phyloP scores from a whole-genome alignment of 1,139 yeast species.

The Scheffersomyces cryptocercus region DNA sequence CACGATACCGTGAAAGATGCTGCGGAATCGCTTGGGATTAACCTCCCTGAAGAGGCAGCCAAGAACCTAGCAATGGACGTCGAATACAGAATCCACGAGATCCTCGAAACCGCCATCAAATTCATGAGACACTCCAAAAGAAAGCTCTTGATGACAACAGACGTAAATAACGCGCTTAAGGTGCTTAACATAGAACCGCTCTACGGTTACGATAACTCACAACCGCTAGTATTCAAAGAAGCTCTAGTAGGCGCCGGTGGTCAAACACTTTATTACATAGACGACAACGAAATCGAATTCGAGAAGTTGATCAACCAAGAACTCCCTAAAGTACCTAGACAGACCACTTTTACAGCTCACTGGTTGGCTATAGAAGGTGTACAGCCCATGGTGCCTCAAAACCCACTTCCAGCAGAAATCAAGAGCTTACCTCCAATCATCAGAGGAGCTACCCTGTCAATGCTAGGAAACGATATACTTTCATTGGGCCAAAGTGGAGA shows the following conservation, averaged over 20 bases:
- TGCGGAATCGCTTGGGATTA: constrained; percentile 88
- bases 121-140: constrained; percentile 95
- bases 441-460: constrained; percentile 66
- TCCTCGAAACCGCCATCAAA: constrained; percentile 90
- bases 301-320: constrained; percentile 94
- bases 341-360: constrained; percentile 91
- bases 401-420: constrained; percentile 81
- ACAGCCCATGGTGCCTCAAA: constrained; percentile 96
- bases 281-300: constrained; percentile 89
- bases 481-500: constrained; percentile 23
- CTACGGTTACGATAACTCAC: constrained; percentile 69
- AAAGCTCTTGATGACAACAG: constrained; percentile 76
- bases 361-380: constrained; percentile 99
- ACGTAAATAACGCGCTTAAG: constrained; percentile 77
- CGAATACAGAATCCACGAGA: constrained; percentile 94
- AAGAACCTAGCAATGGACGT: constrained; percentile 98
- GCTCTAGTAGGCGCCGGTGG: constrained; percentile 87
- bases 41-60: constrained; percentile 87
- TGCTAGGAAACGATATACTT: constrained; percentile 44
- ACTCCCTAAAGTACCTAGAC: constrained; percentile 91
- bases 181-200: constrained; percentile 88
- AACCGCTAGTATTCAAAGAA: constrained; percentile 70
- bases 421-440: constrained; percentile 64
- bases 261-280: constrained; percentile 88
- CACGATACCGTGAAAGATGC: constrained; percentile 96